Percentiles rank a stretch among this genome's conserved stretches.
phyloP scores from a whole-genome alignment of 495 filamentous ascomycete species.

The Penicillium cinerascens region DNA sequence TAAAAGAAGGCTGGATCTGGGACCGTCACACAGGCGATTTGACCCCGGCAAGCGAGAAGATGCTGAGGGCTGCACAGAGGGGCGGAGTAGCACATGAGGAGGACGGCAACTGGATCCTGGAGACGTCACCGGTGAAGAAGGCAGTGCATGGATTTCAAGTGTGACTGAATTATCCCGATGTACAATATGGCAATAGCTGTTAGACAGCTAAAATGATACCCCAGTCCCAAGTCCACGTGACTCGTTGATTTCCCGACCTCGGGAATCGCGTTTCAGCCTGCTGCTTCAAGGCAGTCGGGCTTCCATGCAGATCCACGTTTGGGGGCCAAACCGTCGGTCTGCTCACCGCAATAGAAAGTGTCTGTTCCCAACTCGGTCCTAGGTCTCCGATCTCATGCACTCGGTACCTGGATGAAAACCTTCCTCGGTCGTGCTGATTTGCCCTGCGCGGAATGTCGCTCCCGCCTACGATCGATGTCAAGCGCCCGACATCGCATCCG shows the following conservation, averaged over 20 bases:
- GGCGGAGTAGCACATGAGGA: slow-evolving; percentile 64
- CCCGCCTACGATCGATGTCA: slow-evolving; percentile 14
- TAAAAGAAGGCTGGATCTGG: slow-evolving; percentile 81
- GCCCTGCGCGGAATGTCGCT: background rate
- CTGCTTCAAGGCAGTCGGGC: slow-evolving; percentile 9
- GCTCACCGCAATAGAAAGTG: slow-evolving; percentile 8
- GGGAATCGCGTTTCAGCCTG: slow-evolving; percentile 1
- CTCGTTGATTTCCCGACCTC: background rate
- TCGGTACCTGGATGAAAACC: slow-evolving; percentile 7
- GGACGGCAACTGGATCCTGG: slow-evolving; percentile 44
- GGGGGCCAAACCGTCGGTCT: slow-evolving; percentile 14
- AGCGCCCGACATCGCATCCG: slow-evolving; percentile 14
- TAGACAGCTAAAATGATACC: slow-evolving; percentile 8
- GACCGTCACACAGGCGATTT: slow-evolving; percentile 66
- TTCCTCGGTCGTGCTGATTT: background rate
- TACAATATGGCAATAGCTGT: background rate
- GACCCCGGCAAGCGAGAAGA: slow-evolving; percentile 50
- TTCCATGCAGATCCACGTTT: slow-evolving; percentile 23
- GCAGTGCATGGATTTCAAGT: slow-evolving; percentile 28
- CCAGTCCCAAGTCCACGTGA: background rate
- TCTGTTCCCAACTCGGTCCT: background rate
- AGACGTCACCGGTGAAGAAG: slow-evolving; percentile 38
- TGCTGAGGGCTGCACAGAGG: slow-evolving; percentile 55
- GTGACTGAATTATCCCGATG: background rate
- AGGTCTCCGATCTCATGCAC: slow-evolving; percentile 6